Percentiles rank a stretch among this genome's conserved stretches.
These are phyloP conservation scores for Ramularia collo-cygni DNA, from an alignment of 2,329 filamentous ascomycete species.

Conservation along the genomic window DNA sequence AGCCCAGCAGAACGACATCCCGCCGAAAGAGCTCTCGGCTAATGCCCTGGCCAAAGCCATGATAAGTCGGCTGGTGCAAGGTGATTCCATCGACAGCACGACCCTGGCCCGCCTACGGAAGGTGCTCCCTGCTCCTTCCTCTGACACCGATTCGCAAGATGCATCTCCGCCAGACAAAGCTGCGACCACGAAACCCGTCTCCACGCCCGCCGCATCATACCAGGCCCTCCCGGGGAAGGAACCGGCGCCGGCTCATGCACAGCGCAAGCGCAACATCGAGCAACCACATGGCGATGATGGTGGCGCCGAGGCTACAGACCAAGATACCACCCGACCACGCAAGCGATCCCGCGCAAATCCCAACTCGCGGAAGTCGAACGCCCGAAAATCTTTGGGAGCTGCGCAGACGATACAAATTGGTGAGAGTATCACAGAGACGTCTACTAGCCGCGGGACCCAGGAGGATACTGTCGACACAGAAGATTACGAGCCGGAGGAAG, in stretches of 20 bases:
- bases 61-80: neutral
- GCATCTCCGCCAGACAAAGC: neutral
- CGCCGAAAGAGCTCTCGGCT: neutral
- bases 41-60: slow-evolving; percentile 1
- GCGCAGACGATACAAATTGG: slow-evolving; percentile 33
- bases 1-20: neutral
- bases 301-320: no score
- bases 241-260: neutral
- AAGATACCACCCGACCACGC: no score
- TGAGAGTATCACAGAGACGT: neutral
- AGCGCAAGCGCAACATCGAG: neutral
- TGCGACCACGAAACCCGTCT: neutral
- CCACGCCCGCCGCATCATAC: neutral
- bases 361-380: no score
- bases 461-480: neutral
- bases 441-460: neutral
- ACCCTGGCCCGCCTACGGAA: neutral
- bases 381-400: neutral
- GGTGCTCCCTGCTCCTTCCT: neutral
- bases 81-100: neutral
- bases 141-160: neutral
- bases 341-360: no score
- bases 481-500: neutral
- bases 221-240: neutral
- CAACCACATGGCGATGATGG: neutral